Conservation (phyloP, 2,329 filamentous ascomycete genomes). For the Colletotrichum acutatum region DNA sequence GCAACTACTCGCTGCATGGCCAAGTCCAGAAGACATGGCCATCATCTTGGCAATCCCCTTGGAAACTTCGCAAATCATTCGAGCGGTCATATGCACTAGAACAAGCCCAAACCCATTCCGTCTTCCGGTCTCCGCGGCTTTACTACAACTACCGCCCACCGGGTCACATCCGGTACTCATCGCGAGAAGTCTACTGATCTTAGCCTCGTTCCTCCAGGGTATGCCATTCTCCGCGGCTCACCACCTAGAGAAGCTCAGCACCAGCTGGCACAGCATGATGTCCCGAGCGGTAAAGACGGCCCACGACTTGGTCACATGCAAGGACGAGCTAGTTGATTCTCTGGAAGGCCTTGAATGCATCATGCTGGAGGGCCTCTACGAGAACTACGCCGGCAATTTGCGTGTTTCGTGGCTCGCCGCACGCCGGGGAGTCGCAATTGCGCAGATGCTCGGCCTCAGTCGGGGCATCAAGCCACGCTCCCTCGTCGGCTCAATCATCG, state of each 20-base stretch:
- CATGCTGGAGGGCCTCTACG: constrained; percentile 58
- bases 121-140: neutral
- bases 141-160: constrained; percentile 1
- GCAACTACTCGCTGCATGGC: constrained; percentile 11
- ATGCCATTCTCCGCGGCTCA: neutral
- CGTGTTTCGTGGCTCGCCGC: constrained; percentile 56
- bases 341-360: constrained; percentile 62
- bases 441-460: constrained; percentile 54
- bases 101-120: neutral
- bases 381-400: constrained; percentile 58
- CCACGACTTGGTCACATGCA: constrained; percentile 52
- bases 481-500: constrained; percentile 6
- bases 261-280: constrained; percentile 41
- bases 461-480: constrained; percentile 2
- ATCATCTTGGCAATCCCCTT: constrained; percentile 1
- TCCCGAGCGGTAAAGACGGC: constrained; percentile 42
- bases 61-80: constrained; percentile 8
- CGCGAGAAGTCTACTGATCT: constrained; percentile 52
- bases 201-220: constrained; percentile 50
- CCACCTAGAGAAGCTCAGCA: constrained; percentile 33
- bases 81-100: constrained; percentile 2
- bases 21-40: neutral
- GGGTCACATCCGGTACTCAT: constrained; percentile 48
- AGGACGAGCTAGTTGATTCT: constrained; percentile 57
- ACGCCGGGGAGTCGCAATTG: constrained; percentile 56